These are phyloP conservation scores for Xylariaceae sp. DNA, from an alignment of 2,329 filamentous ascomycete genomes.

Conservation along the genomic window DNA sequence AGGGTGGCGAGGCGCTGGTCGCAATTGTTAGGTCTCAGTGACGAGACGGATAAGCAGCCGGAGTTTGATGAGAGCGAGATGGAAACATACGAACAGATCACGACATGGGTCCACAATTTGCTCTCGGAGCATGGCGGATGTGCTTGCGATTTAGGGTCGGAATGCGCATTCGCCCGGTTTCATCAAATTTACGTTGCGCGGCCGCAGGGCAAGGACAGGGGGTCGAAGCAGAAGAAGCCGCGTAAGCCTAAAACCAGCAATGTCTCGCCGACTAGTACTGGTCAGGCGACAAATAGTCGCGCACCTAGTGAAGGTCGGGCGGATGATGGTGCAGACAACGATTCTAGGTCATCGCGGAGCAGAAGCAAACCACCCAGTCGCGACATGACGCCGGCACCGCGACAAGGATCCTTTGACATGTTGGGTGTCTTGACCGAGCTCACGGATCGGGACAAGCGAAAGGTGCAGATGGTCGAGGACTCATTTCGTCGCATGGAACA, in stretches of 20 bases:
- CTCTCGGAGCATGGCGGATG: slow-evolving; percentile 76
- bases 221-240: slow-evolving; percentile 44
- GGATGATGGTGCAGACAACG: slow-evolving; percentile 52
- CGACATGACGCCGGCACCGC: slow-evolving; percentile 55
- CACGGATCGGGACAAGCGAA: slow-evolving; percentile 62
- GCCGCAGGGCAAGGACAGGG: slow-evolving; percentile 36
- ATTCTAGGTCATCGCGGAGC: slow-evolving; percentile 53
- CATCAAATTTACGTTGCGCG: slow-evolving; percentile 52
- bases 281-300: slow-evolving; percentile 57
- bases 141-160: slow-evolving; percentile 61
- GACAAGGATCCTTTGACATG: slow-evolving; percentile 56
- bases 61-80: slow-evolving; percentile 53
- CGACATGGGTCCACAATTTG: slow-evolving; percentile 62
- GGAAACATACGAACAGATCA: slow-evolving; percentile 53
- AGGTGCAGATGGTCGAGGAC: slow-evolving; percentile 61
- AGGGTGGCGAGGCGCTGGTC: slow-evolving; percentile 50
- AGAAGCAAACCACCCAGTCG: slow-evolving; percentile 64
- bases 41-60: slow-evolving; percentile 46
- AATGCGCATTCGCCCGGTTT: slow-evolving; percentile 61
- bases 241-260: slow-evolving; percentile 51
- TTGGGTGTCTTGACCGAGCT: slow-evolving; percentile 57
- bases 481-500: slow-evolving; percentile 59
- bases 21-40: slow-evolving; percentile 55
- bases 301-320: slow-evolving; percentile 57
- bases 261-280: slow-evolving; percentile 58